phyloP scores from a whole-genome alignment of 345 rosid species.

The Salix dunnii region DNA sequence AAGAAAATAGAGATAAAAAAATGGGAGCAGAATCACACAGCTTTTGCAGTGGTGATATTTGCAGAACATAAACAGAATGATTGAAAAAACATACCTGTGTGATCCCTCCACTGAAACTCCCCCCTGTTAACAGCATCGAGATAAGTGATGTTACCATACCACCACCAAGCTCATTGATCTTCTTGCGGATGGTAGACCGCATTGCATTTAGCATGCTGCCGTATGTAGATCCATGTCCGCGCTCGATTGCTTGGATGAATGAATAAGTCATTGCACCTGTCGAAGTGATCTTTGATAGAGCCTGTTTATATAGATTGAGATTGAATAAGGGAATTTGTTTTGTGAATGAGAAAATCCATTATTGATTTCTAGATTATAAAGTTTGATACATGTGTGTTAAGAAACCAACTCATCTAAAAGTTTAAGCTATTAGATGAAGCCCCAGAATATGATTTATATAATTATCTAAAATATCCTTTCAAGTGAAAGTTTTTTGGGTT shows the following conservation, averaged over 20 bases:
- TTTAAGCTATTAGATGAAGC: too few relatives aligned
- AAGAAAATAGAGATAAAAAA: too few relatives aligned
- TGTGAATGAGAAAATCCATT: background rate
- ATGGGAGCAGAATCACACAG: background rate
- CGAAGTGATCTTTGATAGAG: conserved; percentile 59
- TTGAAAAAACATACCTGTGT: conserved; percentile 43
- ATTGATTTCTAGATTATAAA: background rate
- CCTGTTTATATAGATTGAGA: conserved; percentile 36
- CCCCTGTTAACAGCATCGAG: conserved; percentile 56
- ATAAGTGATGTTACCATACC: conserved; percentile 58
- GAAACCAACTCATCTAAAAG: too few relatives aligned
- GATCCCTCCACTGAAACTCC: conserved; percentile 31
- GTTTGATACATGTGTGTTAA: background rate
- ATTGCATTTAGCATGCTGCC: conserved; percentile 67
- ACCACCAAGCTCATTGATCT: conserved; percentile 25
- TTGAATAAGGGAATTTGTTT: background rate
- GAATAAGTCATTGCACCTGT: conserved; percentile 97
- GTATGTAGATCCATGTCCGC: conserved; percentile 61
- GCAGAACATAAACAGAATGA: background rate
- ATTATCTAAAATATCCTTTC: too few relatives aligned
- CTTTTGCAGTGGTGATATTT: background rate
- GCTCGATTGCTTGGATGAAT: conserved; percentile 79
- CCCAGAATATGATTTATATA: too few relatives aligned
- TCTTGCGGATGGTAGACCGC: conserved; percentile 60
- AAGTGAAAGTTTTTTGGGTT: too few relatives aligned